Evolutionary conservation across 768 basidiomycete species (phyloP), one percentile per base, ranked within the genome.

Genomic region (Suillus tomentosus): DNA sequence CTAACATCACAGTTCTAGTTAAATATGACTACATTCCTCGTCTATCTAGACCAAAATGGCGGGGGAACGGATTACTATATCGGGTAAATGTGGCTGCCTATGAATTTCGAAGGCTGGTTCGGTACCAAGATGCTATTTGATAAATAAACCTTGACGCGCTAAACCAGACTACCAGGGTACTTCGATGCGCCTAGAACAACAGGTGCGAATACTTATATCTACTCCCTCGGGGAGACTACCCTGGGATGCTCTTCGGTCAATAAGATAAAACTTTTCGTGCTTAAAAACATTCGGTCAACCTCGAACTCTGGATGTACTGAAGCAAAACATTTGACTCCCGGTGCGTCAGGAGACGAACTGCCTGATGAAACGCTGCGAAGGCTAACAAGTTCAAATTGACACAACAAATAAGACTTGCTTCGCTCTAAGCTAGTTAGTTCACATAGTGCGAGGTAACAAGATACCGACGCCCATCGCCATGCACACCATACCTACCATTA

Each of bases 401-500:
- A 11, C 2, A 15, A 50, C 48, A 27, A 24, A 50, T 17, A 8
- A 51, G 17, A 5, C 27, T 15, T 4, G 17, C 27, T 31, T 51
- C 24, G 9, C 4, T 51, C 27, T 31, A 10, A 53, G 27, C 27
- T 53, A 31, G 4, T 53, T 10, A 5, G 3, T 53, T 2, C 4
- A 19, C 51, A 53, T 31, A 1, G 27, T 19, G 9, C 51, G 27
- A 53, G 51, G 51, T 19, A 53, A 31, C 51, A 53, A 17, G 27
- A 19, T 8, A 15, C 51, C 51, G 2, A 31, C 17, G 51, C 51
- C 7, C 3, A 53, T 55, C 40, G 78, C 64, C 5, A 76, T 58
- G 50, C 67, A 60, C 22, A 72, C 76, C 64, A 79, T 70, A 10
- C 27, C 72, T 4, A 68, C 39, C 68, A 81, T 70, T 37, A 77